Base-by-base conservation (phyloP, 208 protist species). In the Leishmania mexicana region DNA sequence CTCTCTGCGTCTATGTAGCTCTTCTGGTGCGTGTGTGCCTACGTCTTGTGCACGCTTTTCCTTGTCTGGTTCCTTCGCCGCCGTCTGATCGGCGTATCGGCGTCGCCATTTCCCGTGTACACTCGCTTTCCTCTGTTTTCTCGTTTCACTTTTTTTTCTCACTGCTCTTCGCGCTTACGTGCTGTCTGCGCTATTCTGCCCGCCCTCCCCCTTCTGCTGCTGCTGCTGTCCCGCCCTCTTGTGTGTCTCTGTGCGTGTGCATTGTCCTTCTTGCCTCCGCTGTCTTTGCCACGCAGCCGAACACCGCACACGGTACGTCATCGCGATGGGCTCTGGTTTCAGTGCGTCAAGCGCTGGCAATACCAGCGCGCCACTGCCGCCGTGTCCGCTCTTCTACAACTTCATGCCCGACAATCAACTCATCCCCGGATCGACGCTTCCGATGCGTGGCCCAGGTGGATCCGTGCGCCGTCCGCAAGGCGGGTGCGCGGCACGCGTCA, bases 331-430 rank as follows among this genome's bases (percentile, higher is more conserved):
- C 31, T 42, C 58, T 8, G 75, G 75, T 10, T 70, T 35, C 19
- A 80, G 75, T 38, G 38, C 38, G 40, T 5, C 31, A 62, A 60
- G 67, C 3, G 45, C 28, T 35, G 38, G 5, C 13, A 45, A 10
- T 49, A 60, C 35, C n/a, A 35, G 24, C 17, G 15, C 35, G 57
- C 74, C 40, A 8, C 7, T 51, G 35, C 83, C 75, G 70, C 64
- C 80, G 35, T 86, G 86, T 40, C 82, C 80, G 21, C 73, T 84
- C 35, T 89, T 86, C 77, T 86, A 86, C 82, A 89, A 86, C 53
- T 78, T 49, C 62, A 83, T 82, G 38, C 82, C 83, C n/a, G 84
- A 60, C 53, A 35, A 60, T 7, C 74, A 80, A 38, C 79, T 83
- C 67, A 75, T 88, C 21, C 85, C 85, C 11, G 57, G 68, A 13